Conservation (phyloP, 2,329 filamentous ascomycete species). For the Helminthosporium solani region DNA sequence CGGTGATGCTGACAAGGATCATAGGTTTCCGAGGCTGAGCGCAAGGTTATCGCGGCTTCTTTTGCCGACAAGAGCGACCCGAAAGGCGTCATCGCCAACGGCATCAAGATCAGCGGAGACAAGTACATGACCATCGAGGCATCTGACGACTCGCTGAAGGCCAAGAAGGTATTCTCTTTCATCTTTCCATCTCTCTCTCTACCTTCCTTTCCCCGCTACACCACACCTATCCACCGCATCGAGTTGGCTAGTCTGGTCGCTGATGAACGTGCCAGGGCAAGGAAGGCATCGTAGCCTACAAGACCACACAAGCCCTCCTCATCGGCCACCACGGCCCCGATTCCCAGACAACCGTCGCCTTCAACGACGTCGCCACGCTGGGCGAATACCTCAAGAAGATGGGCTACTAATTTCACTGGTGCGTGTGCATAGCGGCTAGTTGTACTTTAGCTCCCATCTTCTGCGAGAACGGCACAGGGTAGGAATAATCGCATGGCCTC, state of each 20-base stretch:
- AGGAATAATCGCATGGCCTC: neutral
- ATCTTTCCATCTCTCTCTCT: neutral
- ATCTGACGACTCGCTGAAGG: conserved; percentile 79
- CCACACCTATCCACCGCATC: too few species aligned
- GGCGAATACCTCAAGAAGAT: conserved; percentile 81
- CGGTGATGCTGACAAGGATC: conserved; percentile 5
- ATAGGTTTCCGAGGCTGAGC: conserved; percentile 56
- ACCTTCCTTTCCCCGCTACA: conserved; percentile 1
- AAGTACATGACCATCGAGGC: conserved; percentile 77
- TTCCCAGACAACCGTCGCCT: conserved; percentile 72
- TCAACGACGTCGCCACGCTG: conserved; percentile 76
- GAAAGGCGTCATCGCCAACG: conserved; percentile 69
- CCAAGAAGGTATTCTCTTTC: conserved; percentile 81
- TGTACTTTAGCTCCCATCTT: conserved; percentile 3
- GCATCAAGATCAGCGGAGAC: conserved; percentile 72
- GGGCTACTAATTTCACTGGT: conserved; percentile 62
- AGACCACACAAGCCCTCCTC: conserved; percentile 86
- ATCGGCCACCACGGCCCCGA: conserved; percentile 80
- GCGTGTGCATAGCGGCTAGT: neutral
- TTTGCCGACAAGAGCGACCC: conserved; percentile 59
- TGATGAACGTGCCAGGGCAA: conserved; percentile 62
- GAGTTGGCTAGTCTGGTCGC: conserved; percentile 2
- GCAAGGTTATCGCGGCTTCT: conserved; percentile 54
- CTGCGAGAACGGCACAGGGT: conserved; percentile 10
- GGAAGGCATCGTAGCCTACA: conserved; percentile 77